A percentile compares a stretch with the other conserved stretches of the same genome.
Evolutionary conservation across 2,329 filamentous ascomycete species (phyloP).

Genomic region (Fusarium subglutinans): DNA sequence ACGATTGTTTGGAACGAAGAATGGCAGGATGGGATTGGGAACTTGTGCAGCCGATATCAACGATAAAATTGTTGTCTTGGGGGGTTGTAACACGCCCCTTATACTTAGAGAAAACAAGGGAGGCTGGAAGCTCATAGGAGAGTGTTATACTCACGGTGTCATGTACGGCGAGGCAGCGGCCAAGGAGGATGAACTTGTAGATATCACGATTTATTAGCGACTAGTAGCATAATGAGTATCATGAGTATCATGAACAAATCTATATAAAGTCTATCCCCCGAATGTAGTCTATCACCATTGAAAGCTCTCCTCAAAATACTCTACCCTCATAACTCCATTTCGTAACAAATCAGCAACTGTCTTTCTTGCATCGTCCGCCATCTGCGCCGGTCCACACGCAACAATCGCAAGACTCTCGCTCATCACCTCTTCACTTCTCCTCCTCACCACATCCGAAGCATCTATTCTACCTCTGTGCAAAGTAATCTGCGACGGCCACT

Average conservation of each 20-base stretch:
- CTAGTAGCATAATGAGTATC: not conserved
- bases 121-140: not conserved
- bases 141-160: not conserved
- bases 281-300: constrained; percentile 47
- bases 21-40: constrained; percentile 4
- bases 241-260: not conserved
- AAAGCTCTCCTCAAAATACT: constrained; percentile 57
- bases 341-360: constrained; percentile 48
- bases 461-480: constrained; percentile 46
- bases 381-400: constrained; percentile 55
- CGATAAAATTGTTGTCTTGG: not conserved
- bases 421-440: constrained; percentile 32
- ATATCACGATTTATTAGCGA: not conserved
- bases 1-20: rapidly evolving
- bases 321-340: constrained; percentile 41
- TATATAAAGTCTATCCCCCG: not conserved
- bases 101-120: not conserved
- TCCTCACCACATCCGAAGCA: constrained; percentile 45
- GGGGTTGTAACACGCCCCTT: not conserved
- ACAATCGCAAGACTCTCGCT: constrained; percentile 51
- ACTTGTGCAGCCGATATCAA: not conserved
- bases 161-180: not conserved
- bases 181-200: not conserved
- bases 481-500: constrained; percentile 28
- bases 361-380: constrained; percentile 55